These are phyloP conservation scores for Neonectria coccinea DNA, from an alignment of 2,329 filamentous ascomycete genomes.

Conservation along the genomic window DNA sequence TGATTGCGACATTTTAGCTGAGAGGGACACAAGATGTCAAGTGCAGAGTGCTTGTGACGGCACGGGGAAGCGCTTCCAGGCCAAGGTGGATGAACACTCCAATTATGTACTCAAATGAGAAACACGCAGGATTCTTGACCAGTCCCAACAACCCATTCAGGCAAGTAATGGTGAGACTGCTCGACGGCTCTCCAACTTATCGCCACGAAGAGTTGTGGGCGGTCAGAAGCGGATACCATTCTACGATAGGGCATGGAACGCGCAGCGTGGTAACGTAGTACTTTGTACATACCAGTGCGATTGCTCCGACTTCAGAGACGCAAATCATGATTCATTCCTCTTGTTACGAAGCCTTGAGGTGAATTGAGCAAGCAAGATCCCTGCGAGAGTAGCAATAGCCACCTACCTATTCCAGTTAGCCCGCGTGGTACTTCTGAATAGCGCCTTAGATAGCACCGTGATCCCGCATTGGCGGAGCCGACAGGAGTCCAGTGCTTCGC, in stretches of 20 bases:
- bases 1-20: not conserved
- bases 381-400: not conserved
- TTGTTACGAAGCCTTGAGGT: not conserved
- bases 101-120: not conserved
- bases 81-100: not conserved
- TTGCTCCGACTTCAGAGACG: not conserved
- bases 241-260: constrained; percentile 1
- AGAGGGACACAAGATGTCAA: not conserved
- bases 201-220: not conserved
- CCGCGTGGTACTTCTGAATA: not conserved
- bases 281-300: not conserved
- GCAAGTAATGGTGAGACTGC: not conserved
- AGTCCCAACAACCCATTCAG: not conserved
- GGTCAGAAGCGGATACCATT: not conserved
- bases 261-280: not conserved
- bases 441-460: constrained; percentile 9
- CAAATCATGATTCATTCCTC: not conserved
- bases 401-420: not conserved
- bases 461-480: constrained; percentile 7
- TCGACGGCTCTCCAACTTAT: not conserved
- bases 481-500: not conserved
- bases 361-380: not conserved
- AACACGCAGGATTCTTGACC: not conserved
- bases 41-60: not conserved
- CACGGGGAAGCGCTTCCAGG: not conserved